A percentile compares a stretch with the other conserved stretches of the same genome.
These are phyloP conservation scores for Eimeria necatrix DNA, from an alignment of 169 alveolate species.

Conservation along the genomic window DNA sequence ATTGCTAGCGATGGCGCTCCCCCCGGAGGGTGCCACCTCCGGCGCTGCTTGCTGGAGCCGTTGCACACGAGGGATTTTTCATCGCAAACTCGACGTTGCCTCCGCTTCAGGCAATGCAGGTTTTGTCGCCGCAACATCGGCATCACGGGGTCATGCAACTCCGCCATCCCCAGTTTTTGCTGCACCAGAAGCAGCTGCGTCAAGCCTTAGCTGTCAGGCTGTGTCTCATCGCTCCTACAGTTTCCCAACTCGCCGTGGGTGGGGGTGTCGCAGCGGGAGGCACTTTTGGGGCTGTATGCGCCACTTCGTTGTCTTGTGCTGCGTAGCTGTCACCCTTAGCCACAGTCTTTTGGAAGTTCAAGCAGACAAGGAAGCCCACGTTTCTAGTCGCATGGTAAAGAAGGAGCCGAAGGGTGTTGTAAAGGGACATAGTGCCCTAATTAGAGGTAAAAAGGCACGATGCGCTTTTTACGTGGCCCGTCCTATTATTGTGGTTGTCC, in stretches of 20 bases:
- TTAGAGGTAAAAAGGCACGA: too few species aligned
- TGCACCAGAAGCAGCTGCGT: conserved; percentile 1
- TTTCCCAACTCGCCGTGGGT: background rate
- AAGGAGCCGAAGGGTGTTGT: too few species aligned
- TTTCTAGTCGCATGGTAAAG: too few species aligned
- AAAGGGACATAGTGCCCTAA: too few species aligned
- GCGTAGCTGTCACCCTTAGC: background rate
- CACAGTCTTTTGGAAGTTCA: background rate
- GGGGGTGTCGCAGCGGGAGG: background rate
- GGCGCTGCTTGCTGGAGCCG: background rate
- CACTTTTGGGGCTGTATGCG: background rate
- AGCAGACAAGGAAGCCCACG: background rate
- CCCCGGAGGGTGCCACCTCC: background rate
- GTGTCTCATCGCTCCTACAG: background rate
- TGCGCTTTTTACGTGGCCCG: too few species aligned
- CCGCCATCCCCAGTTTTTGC: background rate
- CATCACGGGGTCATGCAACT: conserved; percentile 15
- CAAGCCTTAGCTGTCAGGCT: background rate
- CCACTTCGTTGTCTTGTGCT: background rate
- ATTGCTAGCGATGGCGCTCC: background rate
- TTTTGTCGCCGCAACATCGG: background rate
- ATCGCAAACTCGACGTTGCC: background rate
- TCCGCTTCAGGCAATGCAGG: background rate
- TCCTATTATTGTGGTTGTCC: too few species aligned
- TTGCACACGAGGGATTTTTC: background rate